These are phyloP conservation scores for Teratosphaeria viscida DNA, from an alignment of 2,329 filamentous ascomycete species.

Conservation along the genomic window DNA sequence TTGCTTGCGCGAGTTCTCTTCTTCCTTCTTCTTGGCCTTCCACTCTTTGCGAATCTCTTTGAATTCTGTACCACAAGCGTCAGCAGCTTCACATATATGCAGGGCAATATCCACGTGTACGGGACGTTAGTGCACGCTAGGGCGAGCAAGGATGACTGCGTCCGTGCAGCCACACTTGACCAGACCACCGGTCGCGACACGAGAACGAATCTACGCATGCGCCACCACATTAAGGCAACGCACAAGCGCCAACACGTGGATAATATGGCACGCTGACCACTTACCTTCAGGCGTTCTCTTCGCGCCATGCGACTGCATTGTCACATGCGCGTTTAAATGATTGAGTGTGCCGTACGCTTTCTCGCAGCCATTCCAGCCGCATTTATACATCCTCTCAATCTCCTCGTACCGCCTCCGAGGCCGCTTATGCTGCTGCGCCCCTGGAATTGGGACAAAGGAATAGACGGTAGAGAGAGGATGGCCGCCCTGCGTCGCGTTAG, in stretches of 20 bases:
- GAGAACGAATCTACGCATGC: constrained; percentile 2
- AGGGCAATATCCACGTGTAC: constrained; percentile 12
- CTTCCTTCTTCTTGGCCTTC: constrained; percentile 99
- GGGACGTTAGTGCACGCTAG: constrained; percentile 22
- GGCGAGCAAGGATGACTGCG: constrained; percentile 19
- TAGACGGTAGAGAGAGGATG: constrained; percentile 68
- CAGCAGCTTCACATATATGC: constrained; percentile 22
- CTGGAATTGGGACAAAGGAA: constrained; percentile 94
- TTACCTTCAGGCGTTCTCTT: constrained; percentile 97
- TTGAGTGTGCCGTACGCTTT: constrained; percentile 98
- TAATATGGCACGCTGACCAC: constrained; percentile 20
- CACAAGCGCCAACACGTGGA: neutral
- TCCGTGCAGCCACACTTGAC: constrained; percentile 17
- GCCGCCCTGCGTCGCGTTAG: constrained; percentile 33
- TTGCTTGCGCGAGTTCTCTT: constrained; percentile 79
- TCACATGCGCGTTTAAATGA: constrained; percentile 94
- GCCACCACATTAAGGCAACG: neutral
- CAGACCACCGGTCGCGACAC: constrained; percentile 16
- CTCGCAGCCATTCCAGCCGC: constrained; percentile 95
- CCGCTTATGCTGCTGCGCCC: constrained; percentile 92
- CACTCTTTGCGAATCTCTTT: constrained; percentile 99
- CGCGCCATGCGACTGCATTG: constrained; percentile 91
- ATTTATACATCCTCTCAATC: constrained; percentile 99
- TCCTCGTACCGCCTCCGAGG: constrained; percentile 91
- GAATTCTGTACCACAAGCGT: constrained; percentile 58